Evolutionary conservation across 1,284 basidiomycete genomes (phyloP).

Genomic region (Amylostereum areolatum): DNA sequence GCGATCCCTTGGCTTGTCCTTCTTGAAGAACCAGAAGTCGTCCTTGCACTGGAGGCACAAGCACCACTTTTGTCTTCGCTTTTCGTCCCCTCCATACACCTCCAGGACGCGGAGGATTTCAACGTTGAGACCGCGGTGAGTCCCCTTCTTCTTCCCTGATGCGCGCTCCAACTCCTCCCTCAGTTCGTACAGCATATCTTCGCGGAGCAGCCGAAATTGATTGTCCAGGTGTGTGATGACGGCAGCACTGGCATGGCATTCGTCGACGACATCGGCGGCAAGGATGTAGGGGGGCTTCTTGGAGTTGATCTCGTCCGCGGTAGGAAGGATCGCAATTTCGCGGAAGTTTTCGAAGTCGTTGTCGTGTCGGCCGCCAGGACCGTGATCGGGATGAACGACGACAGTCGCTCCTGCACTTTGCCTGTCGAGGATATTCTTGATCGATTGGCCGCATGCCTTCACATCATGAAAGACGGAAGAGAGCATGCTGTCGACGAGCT

Average conservation of each 20-base stretch:
- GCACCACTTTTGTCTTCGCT: constrained; percentile 37
- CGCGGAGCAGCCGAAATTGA: constrained; percentile 56
- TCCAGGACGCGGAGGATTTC: constrained; percentile 32
- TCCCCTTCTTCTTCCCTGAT: constrained; percentile 38
- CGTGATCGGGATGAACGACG: constrained; percentile 16
- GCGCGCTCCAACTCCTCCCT: constrained; percentile 49
- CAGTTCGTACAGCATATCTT: constrained; percentile 62
- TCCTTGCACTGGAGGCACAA: constrained; percentile 34
- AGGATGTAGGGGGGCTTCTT: constrained; percentile 41
- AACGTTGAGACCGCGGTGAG: constrained; percentile 35
- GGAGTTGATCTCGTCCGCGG: constrained; percentile 47
- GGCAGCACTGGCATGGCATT: constrained; percentile 33
- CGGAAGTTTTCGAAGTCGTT: constrained; percentile 58
- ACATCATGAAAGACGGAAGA: constrained; percentile 27
- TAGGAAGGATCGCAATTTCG: constrained; percentile 52
- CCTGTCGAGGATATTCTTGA: constrained; percentile 35
- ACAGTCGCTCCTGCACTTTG: constrained; percentile 16
- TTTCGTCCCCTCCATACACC: constrained; percentile 29
- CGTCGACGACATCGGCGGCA: constrained; percentile 27
- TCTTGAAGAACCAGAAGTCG: constrained; percentile 38
- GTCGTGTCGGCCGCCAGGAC: constrained; percentile 58
- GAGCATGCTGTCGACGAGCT: constrained; percentile 28
- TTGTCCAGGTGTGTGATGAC: constrained; percentile 51
- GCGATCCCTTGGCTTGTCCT: constrained; percentile 17
- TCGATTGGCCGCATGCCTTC: constrained; percentile 26